These are phyloP conservation scores for Micromonas commoda DNA, from an alignment of 139 green algal genomes.

Conservation along the genomic window DNA sequence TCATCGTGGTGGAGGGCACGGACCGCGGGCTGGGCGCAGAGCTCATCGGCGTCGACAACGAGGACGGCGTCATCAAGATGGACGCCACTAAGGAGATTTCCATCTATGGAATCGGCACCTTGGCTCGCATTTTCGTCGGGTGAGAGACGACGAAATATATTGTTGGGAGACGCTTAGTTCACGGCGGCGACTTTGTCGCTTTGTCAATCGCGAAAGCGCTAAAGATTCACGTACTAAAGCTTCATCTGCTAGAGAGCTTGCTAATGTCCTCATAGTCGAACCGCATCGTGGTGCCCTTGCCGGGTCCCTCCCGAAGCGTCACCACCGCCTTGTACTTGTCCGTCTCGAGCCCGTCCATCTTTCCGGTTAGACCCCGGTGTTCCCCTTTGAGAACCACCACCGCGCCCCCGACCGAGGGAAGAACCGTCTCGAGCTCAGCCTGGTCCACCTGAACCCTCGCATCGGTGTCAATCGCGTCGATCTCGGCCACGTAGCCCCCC, in stretches of 20 bases:
- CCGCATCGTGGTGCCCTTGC: conserved; percentile 48
- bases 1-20: neutral
- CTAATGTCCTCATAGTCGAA: conserved; percentile 89
- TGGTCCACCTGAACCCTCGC: conserved; percentile 82
- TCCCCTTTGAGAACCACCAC: conserved; percentile 72
- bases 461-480: conserved; percentile 64
- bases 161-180: too few species aligned
- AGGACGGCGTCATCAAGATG: conserved; percentile 1
- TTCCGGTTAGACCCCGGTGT: conserved; percentile 48
- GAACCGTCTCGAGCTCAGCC: conserved; percentile 86
- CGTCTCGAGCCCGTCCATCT: conserved; percentile 57
- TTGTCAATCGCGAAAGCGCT: too few species aligned
- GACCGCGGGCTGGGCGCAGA: neutral
- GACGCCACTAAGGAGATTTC: neutral
- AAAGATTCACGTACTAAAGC: too few species aligned
- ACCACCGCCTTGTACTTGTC: conserved; percentile 64
- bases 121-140: neutral
- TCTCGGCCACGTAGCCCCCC: conserved; percentile 62
- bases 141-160: neutral
- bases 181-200: too few species aligned
- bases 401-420: conserved; percentile 43
- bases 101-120: neutral
- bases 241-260: too few species aligned
- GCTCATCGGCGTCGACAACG: conserved; percentile 1
- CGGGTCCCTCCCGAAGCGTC: conserved; percentile 34